Evolutionary conservation across 2,329 filamentous ascomycete genomes (phyloP).

Genomic region (Ophiostoma triangulosporum): DNA sequence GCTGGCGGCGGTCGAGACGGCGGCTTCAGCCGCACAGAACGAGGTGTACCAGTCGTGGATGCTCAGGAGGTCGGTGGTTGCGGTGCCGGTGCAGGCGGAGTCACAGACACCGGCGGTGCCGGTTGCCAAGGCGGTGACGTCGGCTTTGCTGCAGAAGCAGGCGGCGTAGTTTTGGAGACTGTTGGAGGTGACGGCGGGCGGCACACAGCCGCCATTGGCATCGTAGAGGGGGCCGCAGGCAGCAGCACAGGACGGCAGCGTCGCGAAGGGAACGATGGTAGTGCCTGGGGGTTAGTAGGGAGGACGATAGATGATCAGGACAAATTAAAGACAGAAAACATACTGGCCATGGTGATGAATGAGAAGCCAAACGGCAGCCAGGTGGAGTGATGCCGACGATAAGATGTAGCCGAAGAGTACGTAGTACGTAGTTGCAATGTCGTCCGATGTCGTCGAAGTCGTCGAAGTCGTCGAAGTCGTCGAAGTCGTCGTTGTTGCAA

Average conservation of each 20-base stretch:
- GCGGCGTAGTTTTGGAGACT: constrained; percentile 41
- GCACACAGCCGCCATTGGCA: constrained; percentile 59
- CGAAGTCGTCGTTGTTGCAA: too few species aligned
- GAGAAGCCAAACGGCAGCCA: neutral
- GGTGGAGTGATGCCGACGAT: neutral
- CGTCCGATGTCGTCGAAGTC: neutral
- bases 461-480: neutral
- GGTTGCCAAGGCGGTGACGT: constrained; percentile 44
- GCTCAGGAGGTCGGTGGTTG: constrained; percentile 35
- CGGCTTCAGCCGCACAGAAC: constrained; percentile 43
- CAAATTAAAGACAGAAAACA: neutral
- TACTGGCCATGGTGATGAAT: neutral
- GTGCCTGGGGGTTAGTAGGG: constrained; percentile 18
- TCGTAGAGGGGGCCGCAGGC: constrained; percentile 49
- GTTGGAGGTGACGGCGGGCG: constrained; percentile 36
- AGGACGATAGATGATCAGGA: neutral
- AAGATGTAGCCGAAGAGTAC: neutral
- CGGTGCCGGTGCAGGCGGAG: constrained; percentile 35
- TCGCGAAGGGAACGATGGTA: constrained; percentile 41
- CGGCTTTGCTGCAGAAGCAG: constrained; percentile 60
- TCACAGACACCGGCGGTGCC: constrained; percentile 49
- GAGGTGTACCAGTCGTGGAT: constrained; percentile 58
- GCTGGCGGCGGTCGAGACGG: constrained; percentile 19
- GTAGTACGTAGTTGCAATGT: too few species aligned
- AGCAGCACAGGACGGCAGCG: constrained; percentile 49